Conservation (phyloP, 2,329 filamentous ascomycete genomes). For the Nemania sp. region DNA sequence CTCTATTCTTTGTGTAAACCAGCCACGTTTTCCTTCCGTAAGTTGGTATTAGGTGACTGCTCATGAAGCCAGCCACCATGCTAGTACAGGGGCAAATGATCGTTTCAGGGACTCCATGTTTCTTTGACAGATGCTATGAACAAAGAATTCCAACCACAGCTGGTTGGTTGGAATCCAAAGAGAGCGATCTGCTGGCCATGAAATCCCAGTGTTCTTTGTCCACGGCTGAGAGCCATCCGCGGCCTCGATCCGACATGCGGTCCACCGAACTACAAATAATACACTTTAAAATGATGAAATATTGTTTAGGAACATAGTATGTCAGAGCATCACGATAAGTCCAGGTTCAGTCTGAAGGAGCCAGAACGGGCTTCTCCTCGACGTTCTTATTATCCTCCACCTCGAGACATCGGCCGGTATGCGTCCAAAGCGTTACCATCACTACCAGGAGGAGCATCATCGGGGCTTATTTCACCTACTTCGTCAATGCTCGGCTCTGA, state of each 20-base stretch:
- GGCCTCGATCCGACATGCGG: neutral
- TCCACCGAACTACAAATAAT: neutral
- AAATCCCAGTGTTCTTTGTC: conserved; percentile 17
- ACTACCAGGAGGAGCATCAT: conserved; percentile 20
- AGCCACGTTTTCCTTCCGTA: too few species aligned
- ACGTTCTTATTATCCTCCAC: conserved; percentile 19
- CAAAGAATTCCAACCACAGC: conserved; percentile 9
- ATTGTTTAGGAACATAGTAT: conserved; percentile 12
- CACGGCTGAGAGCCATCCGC: neutral
- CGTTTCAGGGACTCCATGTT: neutral
- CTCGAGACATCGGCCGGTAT: conserved; percentile 18
- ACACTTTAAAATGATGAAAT: neutral
- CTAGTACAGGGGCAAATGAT: neutral
- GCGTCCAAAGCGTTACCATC: conserved; percentile 16
- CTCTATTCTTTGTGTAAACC: too few species aligned
- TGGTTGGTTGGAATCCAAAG: conserved; percentile 7
- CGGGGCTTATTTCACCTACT: conserved; percentile 18
- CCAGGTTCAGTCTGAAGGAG: conserved; percentile 1
- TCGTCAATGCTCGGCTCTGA: conserved; percentile 26
- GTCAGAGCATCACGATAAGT: conserved; percentile 9
- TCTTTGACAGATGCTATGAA: conserved; percentile 16
- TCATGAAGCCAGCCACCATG: neutral
- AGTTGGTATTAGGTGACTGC: neutral
- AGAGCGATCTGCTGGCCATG: neutral
- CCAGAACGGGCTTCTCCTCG: neutral